phyloP scores from a whole-genome alignment of 495 filamentous ascomycete species.

The Cairneyella variabilis region DNA sequence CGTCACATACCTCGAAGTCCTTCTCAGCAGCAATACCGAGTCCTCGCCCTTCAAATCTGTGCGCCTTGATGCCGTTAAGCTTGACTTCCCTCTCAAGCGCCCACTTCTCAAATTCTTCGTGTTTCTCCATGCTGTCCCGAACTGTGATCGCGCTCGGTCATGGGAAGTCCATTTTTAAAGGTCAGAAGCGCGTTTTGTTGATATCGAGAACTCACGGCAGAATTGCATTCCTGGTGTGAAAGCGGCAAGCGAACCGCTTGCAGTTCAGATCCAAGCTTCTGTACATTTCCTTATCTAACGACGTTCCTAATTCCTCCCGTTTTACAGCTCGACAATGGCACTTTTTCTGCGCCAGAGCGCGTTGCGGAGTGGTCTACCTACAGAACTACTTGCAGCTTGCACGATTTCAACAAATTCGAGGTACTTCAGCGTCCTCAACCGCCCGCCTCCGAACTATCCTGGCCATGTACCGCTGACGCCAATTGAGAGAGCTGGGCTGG shows the following conservation, averaged over 20 bases:
- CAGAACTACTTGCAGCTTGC: conserved; percentile 21
- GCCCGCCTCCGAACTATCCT: conserved; percentile 80
- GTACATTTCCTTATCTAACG: neutral
- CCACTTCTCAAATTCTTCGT: conserved; percentile 28
- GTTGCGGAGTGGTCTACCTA: conserved; percentile 14
- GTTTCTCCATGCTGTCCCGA: conserved; percentile 21
- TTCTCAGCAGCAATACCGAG: conserved; percentile 70
- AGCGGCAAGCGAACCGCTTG: neutral
- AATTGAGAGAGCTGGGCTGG: conserved; percentile 71
- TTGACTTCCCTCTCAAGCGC: conserved; percentile 19
- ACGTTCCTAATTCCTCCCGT: neutral
- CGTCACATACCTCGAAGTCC: conserved; percentile 53
- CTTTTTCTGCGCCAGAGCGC: conserved; percentile 15
- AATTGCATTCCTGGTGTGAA: too few relatives aligned
- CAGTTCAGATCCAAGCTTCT: neutral
- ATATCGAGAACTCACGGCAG: too few relatives aligned
- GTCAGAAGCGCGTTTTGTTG: too few relatives aligned
- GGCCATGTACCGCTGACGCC: conserved; percentile 86
- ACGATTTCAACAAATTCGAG: conserved; percentile 23
- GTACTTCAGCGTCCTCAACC: conserved; percentile 71
- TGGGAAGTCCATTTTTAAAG: conserved; percentile 2
- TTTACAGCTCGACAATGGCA: conserved; percentile 12
- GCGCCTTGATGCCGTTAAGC: conserved; percentile 26
- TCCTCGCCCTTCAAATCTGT: conserved; percentile 58
- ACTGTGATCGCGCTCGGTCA: neutral